phyloP scores from a whole-genome alignment of 1,284 basidiomycete species.

The Apiotrichum mycotoxinovorans region DNA sequence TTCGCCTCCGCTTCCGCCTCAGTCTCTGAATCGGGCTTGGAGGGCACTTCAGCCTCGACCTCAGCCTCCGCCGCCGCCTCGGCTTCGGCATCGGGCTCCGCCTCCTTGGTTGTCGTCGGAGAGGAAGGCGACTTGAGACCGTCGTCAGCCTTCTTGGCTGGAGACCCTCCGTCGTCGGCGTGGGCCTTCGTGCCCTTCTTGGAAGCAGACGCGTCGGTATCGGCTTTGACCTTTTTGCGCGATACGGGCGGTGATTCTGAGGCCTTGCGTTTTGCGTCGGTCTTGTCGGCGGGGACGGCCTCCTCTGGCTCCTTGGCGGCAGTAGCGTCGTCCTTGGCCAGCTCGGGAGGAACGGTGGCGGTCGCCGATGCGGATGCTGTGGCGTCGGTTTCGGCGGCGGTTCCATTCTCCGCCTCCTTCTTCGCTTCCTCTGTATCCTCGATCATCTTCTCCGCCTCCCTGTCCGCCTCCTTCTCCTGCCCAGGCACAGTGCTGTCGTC shows the following conservation, averaged over 20 bases:
- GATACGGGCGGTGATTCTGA: not conserved
- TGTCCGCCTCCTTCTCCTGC: not conserved
- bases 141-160: not conserved
- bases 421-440: too few species aligned
- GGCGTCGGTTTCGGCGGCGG: too few species aligned
- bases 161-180: not conserved
- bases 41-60: not conserved
- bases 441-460: not conserved
- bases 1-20: not conserved
- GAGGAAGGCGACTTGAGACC: too few species aligned
- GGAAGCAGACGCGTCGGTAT: not conserved
- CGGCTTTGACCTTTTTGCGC: constrained; percentile 3
- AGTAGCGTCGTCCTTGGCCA: too few species aligned
- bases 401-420: not conserved
- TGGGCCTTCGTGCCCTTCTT: not conserved
- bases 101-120: not conserved
- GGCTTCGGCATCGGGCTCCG: not conserved
- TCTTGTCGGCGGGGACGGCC: not conserved
- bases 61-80: not conserved
- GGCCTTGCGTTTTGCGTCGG: constrained; percentile 1
- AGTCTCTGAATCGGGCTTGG: not conserved
- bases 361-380: too few species aligned
- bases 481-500: constrained; percentile 18
- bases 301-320: not conserved
- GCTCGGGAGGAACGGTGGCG: too few species aligned